Conservation (phyloP, 768 basidiomycete species). For the Trametes cinnabarina region DNA sequence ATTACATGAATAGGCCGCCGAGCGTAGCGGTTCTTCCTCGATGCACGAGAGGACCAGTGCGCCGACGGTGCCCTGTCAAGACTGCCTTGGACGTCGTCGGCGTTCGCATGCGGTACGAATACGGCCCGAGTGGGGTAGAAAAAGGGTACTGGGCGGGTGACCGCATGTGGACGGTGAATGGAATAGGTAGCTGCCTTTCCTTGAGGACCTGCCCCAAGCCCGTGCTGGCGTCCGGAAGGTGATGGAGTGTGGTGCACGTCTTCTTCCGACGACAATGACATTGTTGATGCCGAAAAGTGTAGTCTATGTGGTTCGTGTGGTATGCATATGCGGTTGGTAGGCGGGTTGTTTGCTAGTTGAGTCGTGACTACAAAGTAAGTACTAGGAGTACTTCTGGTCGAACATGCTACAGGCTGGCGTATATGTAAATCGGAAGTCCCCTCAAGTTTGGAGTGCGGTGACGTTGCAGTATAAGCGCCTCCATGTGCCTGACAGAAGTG, state of each 20-base stretch:
- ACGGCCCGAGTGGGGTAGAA: conserved; percentile 39
- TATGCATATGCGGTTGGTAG: no score
- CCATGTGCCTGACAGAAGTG: no score
- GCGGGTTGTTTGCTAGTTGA: no score
- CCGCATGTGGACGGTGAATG: conserved; percentile 6
- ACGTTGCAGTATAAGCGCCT: no score
- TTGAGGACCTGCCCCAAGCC: neutral
- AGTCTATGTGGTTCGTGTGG: no score
- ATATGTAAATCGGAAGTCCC: no score
- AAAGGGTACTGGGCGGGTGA: conserved; percentile 19
- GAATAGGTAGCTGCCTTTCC: neutral
- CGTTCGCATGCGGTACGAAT: conserved; percentile 16
- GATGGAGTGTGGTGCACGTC: neutral
- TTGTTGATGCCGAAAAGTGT: no score
- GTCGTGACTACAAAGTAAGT: no score
- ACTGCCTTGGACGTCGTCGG: neutral
- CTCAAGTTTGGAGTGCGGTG: no score
- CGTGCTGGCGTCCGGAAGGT: neutral
- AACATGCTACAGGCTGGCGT: no score
- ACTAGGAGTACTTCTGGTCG: no score
- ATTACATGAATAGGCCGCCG: conserved; percentile 9
- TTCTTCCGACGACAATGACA: neutral
- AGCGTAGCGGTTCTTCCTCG: conserved; percentile 25
- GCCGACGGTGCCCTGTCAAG: conserved; percentile 6
- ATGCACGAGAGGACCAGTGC: conserved; percentile 41